Base-by-base conservation (phyloP, 2,329 filamentous ascomycete species). In the Chrysosporium queenslandicum region DNA sequence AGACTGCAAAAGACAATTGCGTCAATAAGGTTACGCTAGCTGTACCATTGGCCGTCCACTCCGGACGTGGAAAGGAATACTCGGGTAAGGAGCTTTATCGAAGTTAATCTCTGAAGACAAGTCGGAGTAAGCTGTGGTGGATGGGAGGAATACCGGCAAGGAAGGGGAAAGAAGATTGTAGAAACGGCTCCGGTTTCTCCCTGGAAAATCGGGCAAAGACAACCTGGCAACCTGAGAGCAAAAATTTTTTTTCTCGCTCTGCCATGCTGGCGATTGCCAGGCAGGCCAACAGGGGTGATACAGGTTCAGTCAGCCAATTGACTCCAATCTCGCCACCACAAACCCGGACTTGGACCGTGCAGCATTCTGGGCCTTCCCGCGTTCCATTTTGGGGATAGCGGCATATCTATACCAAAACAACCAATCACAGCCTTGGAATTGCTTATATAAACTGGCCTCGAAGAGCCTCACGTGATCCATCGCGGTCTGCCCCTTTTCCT, bases 291-390 rank as follows among this genome's bases (percentile, higher is more conserved):
- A 45, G 27, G 42, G 42, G 42, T 1, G 3, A 7, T 1, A 27
- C 40, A 42, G 40, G 14, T 23, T 6, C 41, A 46, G 45, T n/a
- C 46, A 49, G 32, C 46, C 46, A 49, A 49, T 49, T 41, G 46
- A 27, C 36, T 18, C 16, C 16, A 12, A 4, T 3, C 16, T 49
- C 23, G 46, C 46, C 34, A 41, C 34, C n/a, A 4, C 12, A 16
- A 43, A n/a, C 41, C 41, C 8, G 11, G 23, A 16, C 23, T 16
- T 41, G 39, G 39, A 8, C 39, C 39, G 39, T 41, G 40, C 21
- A 9, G 14, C 3, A 25, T 2, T 29, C 40, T 16, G 40, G 40
- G 7, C 40, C 23, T 7, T 2, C 6, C 7, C 21, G n/a, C 2
- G 4, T 27, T 43, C 40, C 23, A 8, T 7, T 43, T 43, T 9